Base-by-base conservation (phyloP, 495 filamentous ascomycete species). In the Penicillium canescens region DNA sequence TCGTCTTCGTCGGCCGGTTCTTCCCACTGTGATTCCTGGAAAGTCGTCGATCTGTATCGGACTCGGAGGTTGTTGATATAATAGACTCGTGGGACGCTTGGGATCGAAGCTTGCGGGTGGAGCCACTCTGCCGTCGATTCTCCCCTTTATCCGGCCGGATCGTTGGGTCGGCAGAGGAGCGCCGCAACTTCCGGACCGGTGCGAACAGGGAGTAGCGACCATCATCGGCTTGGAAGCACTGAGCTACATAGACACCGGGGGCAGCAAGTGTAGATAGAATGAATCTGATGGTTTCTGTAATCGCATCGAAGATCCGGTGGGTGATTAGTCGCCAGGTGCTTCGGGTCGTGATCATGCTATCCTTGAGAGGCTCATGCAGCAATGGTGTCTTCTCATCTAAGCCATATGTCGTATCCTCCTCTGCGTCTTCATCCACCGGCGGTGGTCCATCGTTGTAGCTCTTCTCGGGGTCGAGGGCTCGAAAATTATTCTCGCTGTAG, bases 191-290 rank as follows among this genome's bases (percentile, higher is more conserved):
- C 48, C 78, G 73, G 10, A 88, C 63, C 34, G 86, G 87, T 45
- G 74, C 67, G 44, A 89, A 64, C 13, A 86, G 82, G 44, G 91
- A 90, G 66, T 96, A 96, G 26, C 78, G 75, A 31, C 92, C 92
- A 54, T 86, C 69, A 26, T 91, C 86, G 60, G 96, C 85, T 68
- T 88, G 90, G 50, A 97, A 83, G 61, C 80, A 90, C 49, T 88
- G 85, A 44, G 90, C 83, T 13, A 94, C 69, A 74, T 92, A 97
- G 35, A 89, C 76, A 2, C 85, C 89, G 5, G 95, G 92, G 2
- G 86, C 82, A 20, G 86, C 79, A 33, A 98, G 68, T 6, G 90
- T 87, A 44, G 88, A 88, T 14, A 96, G 71, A 41, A 97, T 78
- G 72, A 85, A 88, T 46, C 84, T 80, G 57, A 94, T 76, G 10